Evolutionary conservation across 129 eudicot genomes (phyloP), one percentile per base, ranked within the genome.

Genomic region (Erigeron canadensis): DNA sequence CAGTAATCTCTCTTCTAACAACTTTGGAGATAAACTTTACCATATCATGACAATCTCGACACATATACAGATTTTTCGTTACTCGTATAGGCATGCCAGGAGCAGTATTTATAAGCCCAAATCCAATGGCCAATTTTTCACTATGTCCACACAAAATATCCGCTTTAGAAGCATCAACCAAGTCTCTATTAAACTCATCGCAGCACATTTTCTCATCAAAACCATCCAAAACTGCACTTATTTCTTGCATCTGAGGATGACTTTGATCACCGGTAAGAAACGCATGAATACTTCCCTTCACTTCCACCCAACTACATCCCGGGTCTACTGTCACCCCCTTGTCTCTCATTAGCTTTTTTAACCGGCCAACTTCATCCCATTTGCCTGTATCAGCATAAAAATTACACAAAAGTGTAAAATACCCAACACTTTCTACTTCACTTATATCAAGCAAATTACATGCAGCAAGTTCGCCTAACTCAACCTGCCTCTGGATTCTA

Each of bases 231-330:
- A 87, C 70, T 18, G 81, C 86, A 70, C 18, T 75, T 59, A 92
- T 80, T 73, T 92, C 91, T 43, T 81, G 72, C 64, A 65, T 71
- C 38, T 85, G 91, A 17, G 98, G 95, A 76, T 92, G 95, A 42
- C 41, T 85, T 67, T 76, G 79, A 78, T 92, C 98, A 57, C 86
- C 95, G 12, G 84, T 87, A 17, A 92, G 88, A 72, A 92, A 92
- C 0, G 98, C 98, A 75, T 92, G 96, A 51, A 92, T 80, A 54
- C 61, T 83, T 54, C 98, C 98, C 59, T 89, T 92, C 5, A 89
- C 95, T 87, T 92, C 98, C n/a, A 92, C 85, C 98, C 98, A 92
- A 74, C 98, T 89, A 80, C 98, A 92, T 15, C 91, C 96, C 4
- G 96, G 95, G 69, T 92, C 96, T 68, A 83, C 77, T 8, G 77